A percentile compares a stretch with the other conserved stretches of the same genome.
Conservation (phyloP, 1,139 yeast genomes). For the Yamadazyma atlantica region DNA sequence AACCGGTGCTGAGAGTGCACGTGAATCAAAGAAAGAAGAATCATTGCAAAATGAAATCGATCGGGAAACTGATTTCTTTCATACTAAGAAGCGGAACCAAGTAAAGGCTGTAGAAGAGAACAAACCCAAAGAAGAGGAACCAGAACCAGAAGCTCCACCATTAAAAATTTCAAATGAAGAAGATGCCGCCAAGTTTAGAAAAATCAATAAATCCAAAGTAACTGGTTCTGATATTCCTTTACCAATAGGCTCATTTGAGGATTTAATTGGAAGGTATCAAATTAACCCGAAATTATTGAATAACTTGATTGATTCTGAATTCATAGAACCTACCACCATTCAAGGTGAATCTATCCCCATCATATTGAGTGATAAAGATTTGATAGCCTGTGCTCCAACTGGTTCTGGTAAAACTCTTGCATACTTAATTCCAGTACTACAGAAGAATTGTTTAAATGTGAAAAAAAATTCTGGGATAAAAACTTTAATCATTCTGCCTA, state of each 20-base stretch:
- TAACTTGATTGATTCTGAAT: constrained; percentile 68
- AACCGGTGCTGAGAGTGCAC: constrained; percentile 19
- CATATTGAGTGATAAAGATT: constrained; percentile 61
- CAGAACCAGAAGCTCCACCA: constrained; percentile 30
- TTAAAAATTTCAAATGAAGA: constrained; percentile 50
- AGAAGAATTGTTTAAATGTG: constrained; percentile 37
- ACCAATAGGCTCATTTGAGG: constrained; percentile 88
- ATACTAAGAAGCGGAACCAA: constrained; percentile 36
- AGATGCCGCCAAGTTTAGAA: constrained; percentile 60
- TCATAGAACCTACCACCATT: constrained; percentile 85
- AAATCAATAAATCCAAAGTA: constrained; percentile 58
- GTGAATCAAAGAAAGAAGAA: constrained; percentile 17
- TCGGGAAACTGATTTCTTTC: constrained; percentile 19
- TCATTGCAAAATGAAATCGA: constrained; percentile 13
- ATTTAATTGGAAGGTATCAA: constrained; percentile 65
- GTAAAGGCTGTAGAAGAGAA: constrained; percentile 49
- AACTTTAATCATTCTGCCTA: constrained; percentile 86
- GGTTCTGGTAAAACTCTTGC: constrained; percentile 94
- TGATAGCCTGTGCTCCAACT: constrained; percentile 90
- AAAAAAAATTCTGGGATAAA: constrained; percentile 52
- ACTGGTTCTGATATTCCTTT: constrained; percentile 79
- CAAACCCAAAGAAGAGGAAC: constrained; percentile 27
- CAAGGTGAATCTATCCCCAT: constrained; percentile 86
- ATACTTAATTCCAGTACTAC: constrained; percentile 79
- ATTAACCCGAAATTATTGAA: constrained; percentile 61